Percentiles rank a stretch among this genome's conserved stretches.
phyloP scores from a whole-genome alignment of 331 rosid species.

The Quercus phellos region DNA sequence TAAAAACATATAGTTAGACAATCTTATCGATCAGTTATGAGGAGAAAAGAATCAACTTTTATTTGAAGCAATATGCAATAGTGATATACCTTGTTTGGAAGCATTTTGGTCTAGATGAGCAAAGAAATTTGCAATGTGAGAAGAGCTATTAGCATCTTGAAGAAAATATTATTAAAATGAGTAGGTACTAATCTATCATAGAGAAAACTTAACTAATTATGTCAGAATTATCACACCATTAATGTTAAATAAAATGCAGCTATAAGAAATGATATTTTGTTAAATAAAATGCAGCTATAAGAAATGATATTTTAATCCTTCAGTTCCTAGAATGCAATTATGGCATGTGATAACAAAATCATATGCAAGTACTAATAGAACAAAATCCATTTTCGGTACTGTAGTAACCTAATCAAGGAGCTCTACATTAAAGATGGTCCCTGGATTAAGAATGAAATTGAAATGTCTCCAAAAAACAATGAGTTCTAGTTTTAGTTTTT shows the following conservation, averaged over 20 bases:
- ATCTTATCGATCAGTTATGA: slow-evolving; percentile 1
- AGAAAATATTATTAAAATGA: background rate
- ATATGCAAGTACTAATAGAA: background rate
- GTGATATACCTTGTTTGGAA: slow-evolving; percentile 42
- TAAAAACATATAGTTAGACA: background rate
- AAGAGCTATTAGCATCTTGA: slow-evolving; percentile 24
- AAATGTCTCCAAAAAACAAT: background rate
- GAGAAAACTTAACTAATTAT: background rate
- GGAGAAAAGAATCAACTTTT: slow-evolving; percentile 12
- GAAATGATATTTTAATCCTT: too few relatives aligned
- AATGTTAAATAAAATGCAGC: background rate
- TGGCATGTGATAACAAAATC: too few relatives aligned
- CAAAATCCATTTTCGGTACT: background rate
- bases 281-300: background rate
- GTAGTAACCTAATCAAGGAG: background rate
- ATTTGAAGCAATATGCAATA: slow-evolving; percentile 5
- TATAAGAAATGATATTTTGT: too few relatives aligned
- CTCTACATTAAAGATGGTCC: background rate
- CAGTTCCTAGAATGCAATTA: too few relatives aligned
- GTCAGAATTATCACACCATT: background rate
- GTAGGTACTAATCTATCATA: background rate
- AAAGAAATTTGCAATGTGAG: slow-evolving; percentile 63
- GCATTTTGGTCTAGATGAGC: slow-evolving; percentile 54
- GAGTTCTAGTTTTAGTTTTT: background rate
- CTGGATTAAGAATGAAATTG: background rate